Evolutionary conservation across 495 filamentous ascomycete genomes (phyloP).

Genomic region (Lepraria neglecta): DNA sequence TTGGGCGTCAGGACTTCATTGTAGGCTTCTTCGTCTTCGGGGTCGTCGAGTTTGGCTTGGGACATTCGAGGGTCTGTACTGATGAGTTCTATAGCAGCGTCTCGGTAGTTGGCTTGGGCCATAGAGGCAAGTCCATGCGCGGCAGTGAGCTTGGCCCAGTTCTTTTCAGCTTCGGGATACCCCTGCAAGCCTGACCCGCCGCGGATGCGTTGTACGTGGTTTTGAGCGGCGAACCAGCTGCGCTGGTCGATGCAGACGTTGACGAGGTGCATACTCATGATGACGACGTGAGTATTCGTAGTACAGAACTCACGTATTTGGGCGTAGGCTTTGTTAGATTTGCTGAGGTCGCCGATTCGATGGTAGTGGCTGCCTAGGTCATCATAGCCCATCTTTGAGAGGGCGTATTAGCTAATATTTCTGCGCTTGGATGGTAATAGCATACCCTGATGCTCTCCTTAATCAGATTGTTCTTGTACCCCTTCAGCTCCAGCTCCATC

Average conservation of each 20-base stretch:
- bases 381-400: constrained; percentile 64
- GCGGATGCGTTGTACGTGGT: constrained; percentile 62
- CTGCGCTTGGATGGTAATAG: neutral
- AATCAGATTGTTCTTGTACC: constrained; percentile 95
- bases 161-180: constrained; percentile 52
- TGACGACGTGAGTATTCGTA: constrained; percentile 60
- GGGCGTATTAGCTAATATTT: neutral
- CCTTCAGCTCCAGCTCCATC: constrained; percentile 75
- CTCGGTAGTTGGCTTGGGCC: constrained; percentile 54
- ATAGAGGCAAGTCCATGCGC: constrained; percentile 67
- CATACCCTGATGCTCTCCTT: constrained; percentile 91
- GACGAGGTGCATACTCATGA: constrained; percentile 64
- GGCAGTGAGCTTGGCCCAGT: constrained; percentile 58
- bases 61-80: constrained; percentile 37
- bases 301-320: constrained; percentile 73
- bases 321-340: constrained; percentile 60
- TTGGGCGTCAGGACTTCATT: constrained; percentile 73
- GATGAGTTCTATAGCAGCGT: constrained; percentile 71
- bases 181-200: constrained; percentile 35
- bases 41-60: constrained; percentile 32
- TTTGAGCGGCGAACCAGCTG: constrained; percentile 59
- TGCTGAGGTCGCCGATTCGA: constrained; percentile 53
- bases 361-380: constrained; percentile 66
- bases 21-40: constrained; percentile 49
- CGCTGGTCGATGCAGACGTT: constrained; percentile 60